Conservation (phyloP, 208 protist species). For the Herpetomonas samuelpessoai region DNA sequence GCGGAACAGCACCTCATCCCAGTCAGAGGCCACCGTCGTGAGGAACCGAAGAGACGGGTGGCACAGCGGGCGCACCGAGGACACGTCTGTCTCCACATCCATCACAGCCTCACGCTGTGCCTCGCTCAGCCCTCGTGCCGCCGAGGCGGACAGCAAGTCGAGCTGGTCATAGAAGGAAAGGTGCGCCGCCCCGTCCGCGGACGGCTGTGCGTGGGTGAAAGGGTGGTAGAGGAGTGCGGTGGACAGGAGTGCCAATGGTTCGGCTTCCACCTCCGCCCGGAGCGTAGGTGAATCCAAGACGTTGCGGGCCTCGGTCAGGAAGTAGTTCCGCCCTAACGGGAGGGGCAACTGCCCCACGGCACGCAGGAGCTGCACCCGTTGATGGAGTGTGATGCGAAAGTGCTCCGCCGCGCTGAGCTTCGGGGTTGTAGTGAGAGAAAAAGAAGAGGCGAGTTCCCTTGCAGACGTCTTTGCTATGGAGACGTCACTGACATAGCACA, state of each 20-base stretch:
- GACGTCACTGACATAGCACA: not conserved
- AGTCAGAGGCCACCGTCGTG: constrained; percentile 29
- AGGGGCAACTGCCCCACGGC: constrained; percentile 30
- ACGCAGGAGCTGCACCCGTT: constrained; percentile 50
- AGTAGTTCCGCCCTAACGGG: constrained; percentile 53
- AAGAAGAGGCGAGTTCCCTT: constrained; percentile 20
- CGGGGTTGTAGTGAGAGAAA: not conserved
- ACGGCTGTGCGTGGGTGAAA: constrained; percentile 44
- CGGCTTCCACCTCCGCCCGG: constrained; percentile 36
- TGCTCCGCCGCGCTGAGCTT: constrained; percentile 32
- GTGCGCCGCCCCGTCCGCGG: constrained; percentile 2
- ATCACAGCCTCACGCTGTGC: not conserved
- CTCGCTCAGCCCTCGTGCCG: not conserved
- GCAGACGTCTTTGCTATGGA: constrained; percentile 8
- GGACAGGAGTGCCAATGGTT: constrained; percentile 43
- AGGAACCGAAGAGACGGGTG: constrained; percentile 48
- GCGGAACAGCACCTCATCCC: constrained; percentile 59
- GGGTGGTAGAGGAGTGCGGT: constrained; percentile 52
- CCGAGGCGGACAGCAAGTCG: constrained; percentile 6
- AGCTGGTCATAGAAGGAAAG: not conserved
- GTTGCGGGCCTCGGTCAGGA: constrained; percentile 52
- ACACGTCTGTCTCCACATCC: constrained; percentile 30
- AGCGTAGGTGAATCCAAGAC: constrained; percentile 22
- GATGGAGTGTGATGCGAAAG: constrained; percentile 52
- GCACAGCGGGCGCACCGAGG: constrained; percentile 40